Base-by-base conservation (phyloP, 805 yeast genomes). In the Starmerella bacillaris region DNA sequence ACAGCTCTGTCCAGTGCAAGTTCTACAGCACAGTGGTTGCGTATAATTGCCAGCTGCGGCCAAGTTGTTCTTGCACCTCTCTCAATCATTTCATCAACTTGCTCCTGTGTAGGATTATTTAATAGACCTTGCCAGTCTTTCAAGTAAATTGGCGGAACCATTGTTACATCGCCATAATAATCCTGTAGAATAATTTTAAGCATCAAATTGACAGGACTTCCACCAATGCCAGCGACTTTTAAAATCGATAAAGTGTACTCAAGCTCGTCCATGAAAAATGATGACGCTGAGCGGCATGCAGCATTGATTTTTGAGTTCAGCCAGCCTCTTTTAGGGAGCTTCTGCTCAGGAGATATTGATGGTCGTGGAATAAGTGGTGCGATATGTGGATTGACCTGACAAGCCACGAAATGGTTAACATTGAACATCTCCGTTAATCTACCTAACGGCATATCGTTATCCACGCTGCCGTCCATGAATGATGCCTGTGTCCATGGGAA, bases 321-420 rank as follows among this genome's bases (percentile, higher is more conserved):
- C 37, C 37, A 34, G 21, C 54, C 24, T 33, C 22, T 20, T 32
- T 33, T 38, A 39, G 37, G 28, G 29, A 24, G 12, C 36, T 18
- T 17, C 30, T n/a, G 3, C 20, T 16, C 22, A 16, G 18, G 18
- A 14, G 18, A 19, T 18, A 15, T 18, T 24, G 21, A 20, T 21
- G 21, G 31, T 30, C 24, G n/a, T 4, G 24, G 36, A 21, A 89
- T 61, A 34, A 86, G 67, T 0, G 98, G 98, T 2, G 78, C 79
- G 12, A 89, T 92, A 53, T 89, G 98, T 0, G 95, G 92, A 51
- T 89, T 89, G 1, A 89, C 98, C 54, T 89, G 99, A 31, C 93
- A 86, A 0, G 95, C 98, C 46, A 89, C 83, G 42, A 89, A 84
- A 54, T 89, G 94, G 53, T 89, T 93, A 21, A 89, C 94, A 50